Evolutionary conservation across 305 asterid species (phyloP).

Genomic region (Caryopteris hybrid): DNA sequence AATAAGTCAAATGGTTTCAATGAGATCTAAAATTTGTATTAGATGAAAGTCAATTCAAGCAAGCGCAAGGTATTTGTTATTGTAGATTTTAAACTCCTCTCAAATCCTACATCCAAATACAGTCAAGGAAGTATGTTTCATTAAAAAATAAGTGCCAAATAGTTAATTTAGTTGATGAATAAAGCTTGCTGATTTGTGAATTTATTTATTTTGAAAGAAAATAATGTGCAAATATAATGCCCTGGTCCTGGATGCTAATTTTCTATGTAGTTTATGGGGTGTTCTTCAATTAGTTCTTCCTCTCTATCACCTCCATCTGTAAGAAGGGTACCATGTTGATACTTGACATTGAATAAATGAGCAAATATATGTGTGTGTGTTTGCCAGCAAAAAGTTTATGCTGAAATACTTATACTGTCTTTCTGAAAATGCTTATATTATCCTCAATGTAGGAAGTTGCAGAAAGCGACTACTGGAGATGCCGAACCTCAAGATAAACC

Average conservation of each 20-base stretch:
- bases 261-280: neutral
- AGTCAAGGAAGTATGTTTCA: neutral
- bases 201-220: neutral
- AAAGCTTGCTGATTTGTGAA: neutral
- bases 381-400: neutral
- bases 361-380: neutral
- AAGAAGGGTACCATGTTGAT: neutral
- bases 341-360: neutral
- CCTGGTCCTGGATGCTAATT: neutral
- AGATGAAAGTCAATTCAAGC: neutral
- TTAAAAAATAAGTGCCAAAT: neutral
- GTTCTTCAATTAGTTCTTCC: neutral
- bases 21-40: neutral
- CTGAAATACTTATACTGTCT: neutral
- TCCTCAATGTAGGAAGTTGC: constrained; percentile 34
- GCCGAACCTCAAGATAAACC: constrained; percentile 32
- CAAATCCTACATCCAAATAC: neutral
- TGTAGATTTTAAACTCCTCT: neutral
- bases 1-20: neutral
- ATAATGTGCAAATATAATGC: neutral
- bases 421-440: neutral
- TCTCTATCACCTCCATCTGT: neutral
- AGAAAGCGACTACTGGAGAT: constrained; percentile 28
- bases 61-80: neutral
- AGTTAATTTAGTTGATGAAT: neutral